Evolutionary conservation across 1,284 basidiomycete species (phyloP).

Genomic region (Trichosporon sp.): DNA sequence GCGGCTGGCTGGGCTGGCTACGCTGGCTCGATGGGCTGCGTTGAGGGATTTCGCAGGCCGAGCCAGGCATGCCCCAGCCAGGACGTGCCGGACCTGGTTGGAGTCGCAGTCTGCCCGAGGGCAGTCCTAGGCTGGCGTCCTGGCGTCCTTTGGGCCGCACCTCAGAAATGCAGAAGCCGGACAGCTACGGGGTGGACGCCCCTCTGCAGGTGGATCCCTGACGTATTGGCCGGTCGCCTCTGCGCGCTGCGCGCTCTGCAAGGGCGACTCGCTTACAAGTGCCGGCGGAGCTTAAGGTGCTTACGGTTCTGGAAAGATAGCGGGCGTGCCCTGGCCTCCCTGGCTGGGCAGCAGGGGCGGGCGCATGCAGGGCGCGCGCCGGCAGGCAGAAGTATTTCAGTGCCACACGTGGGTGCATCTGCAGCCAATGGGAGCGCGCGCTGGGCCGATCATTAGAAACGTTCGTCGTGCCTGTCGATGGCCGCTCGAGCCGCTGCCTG

Average conservation of each 20-base stretch:
- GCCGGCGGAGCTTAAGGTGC: background rate
- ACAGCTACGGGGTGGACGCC: too few species aligned
- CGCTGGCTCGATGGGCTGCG: background rate
- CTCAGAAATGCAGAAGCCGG: background rate
- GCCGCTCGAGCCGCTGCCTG: background rate
- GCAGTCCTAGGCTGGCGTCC: background rate
- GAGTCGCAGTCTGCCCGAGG: background rate
- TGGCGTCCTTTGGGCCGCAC: too few species aligned
- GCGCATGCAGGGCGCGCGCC: background rate
- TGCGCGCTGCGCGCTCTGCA: background rate
- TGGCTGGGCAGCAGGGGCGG: background rate
- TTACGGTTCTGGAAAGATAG: background rate
- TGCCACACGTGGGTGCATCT: background rate
- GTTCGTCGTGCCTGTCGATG: constrained; percentile 1
- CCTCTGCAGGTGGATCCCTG: background rate
- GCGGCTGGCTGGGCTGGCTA: background rate
- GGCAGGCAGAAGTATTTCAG: background rate
- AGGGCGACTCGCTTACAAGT: background rate
- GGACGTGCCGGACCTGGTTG: background rate
- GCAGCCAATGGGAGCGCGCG: background rate
- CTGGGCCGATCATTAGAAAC: background rate
- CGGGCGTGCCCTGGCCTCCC: background rate
- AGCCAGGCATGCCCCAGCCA: background rate
- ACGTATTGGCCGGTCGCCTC: background rate
- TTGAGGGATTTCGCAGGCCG: background rate